Percentiles rank a stretch among this genome's conserved stretches.
phyloP scores from a whole-genome alignment of 2,329 filamentous ascomycete genomes.

The Talaromyces atroroseus region DNA sequence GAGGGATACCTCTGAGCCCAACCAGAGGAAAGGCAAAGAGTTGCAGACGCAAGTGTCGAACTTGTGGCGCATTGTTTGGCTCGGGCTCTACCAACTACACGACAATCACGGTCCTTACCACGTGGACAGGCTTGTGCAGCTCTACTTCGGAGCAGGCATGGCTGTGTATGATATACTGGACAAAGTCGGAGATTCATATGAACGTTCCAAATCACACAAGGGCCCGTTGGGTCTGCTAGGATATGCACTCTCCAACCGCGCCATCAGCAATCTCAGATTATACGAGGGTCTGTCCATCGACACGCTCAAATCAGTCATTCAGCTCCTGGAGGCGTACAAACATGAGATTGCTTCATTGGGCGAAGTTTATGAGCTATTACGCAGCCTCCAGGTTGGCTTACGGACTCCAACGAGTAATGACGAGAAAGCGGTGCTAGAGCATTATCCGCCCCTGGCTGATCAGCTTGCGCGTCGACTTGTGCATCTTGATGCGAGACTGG shows the following conservation, averaged over 20 bases:
- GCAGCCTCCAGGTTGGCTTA: constrained; percentile 16
- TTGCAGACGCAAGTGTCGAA: constrained; percentile 16
- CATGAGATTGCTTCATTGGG: constrained; percentile 17
- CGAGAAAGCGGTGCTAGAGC: constrained; percentile 5
- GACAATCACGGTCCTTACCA: constrained; percentile 16
- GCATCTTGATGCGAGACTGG: constrained; percentile 17
- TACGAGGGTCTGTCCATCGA: constrained; percentile 17
- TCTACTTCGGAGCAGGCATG: constrained; percentile 19
- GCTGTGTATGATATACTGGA: constrained; percentile 1
- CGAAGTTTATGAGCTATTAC: constrained; percentile 16
- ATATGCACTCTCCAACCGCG: constrained; percentile 14
- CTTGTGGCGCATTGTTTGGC: constrained; percentile 19
- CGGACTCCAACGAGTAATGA: constrained; percentile 6
- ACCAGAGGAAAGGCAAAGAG: constrained; percentile 12
- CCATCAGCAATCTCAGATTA: constrained; percentile 18
- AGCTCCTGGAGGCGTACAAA: constrained; percentile 19
- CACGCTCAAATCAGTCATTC: constrained; percentile 17
- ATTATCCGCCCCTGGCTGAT: constrained; percentile 17
- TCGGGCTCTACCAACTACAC: constrained; percentile 19
- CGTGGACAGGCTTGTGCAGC: constrained; percentile 14
- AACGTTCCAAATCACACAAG: not conserved
- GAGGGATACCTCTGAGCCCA: not conserved
- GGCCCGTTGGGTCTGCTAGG: constrained; percentile 13
- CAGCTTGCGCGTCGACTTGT: constrained; percentile 16
- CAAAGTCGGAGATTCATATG: not conserved